Base-by-base conservation (phyloP, 192 early-diverging fungal species). In the Nowakowskiella sp. region DNA sequence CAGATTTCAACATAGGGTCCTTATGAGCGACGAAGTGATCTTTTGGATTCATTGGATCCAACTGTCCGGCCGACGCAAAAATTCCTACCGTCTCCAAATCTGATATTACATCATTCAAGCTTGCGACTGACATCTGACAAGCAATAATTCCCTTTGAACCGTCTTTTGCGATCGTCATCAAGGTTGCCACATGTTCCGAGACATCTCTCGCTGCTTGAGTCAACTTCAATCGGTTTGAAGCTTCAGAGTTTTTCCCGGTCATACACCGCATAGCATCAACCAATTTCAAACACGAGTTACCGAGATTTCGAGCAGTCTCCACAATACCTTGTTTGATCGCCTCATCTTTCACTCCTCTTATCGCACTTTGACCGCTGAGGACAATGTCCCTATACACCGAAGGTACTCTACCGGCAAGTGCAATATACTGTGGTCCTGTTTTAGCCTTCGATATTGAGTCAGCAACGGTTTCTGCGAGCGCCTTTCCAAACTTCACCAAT, bases 21-120 rank as follows among this genome's bases (percentile, higher is more conserved):
- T 73, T 75, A 46, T 79, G 71, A 1, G 42, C 29, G 5, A 58
- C 50, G 56, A 81, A 81, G 33, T 42, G 57, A 31, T 74, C 76
- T 42, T 60, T 67, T 6, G 47, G 23, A 27, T 73, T 59, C 1
- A 72, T 44, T 1, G 78, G 71, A 61, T 78, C 76, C 24, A 81
- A 57, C 44, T 81, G 73, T 28, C 69, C 70, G 6, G 76, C 71
- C 32, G 55, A 53, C 3, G 78, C 78, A 66, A 81, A 81, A 8
- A 81, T 78, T 3, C 68, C 22, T n/a, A 54, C 58, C 2, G 65
- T 57, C 29, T 81, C 77, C 1, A 81, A 30, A 28, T 81, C 78
- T 5, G 69, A 28, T 19, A 74, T 53, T 2, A 67, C 51, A 44
- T 65, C 64, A 34, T 62, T 58, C 36, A 72, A 65, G 19, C 31